phyloP scores from a whole-genome alignment of 2,329 filamentous ascomycete genomes.

The Alternaria sp. region DNA sequence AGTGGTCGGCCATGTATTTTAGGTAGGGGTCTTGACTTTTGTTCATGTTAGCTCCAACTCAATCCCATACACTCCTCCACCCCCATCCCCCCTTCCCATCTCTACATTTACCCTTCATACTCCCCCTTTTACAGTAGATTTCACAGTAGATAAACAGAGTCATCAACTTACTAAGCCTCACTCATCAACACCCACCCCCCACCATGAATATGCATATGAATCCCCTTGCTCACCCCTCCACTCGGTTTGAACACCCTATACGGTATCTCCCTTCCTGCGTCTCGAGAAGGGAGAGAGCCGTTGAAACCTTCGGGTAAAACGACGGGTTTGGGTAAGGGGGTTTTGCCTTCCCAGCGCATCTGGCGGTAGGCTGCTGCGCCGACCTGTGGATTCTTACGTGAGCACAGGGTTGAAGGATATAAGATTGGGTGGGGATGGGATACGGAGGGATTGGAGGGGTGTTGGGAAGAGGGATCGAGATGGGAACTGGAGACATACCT shows the following conservation, averaged over 20 bases:
- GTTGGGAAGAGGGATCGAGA: background rate
- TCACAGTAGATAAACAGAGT: no score
- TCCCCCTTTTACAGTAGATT: no score
- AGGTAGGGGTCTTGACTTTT: constrained; percentile 56
- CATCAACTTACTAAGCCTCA: constrained; percentile 28
- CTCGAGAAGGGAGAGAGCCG: constrained; percentile 59
- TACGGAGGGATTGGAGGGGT: background rate
- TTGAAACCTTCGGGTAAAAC: constrained; percentile 57
- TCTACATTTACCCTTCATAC: no score
- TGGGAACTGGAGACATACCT: constrained; percentile 43
- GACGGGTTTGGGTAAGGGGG: constrained; percentile 55
- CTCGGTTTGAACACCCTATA: constrained; percentile 60
- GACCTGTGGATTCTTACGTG: constrained; percentile 35
- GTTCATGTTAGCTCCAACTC: background rate
- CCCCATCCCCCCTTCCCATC: no score
- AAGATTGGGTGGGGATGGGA: background rate
- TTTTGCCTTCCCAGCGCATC: constrained; percentile 62
- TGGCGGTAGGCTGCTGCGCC: constrained; percentile 62
- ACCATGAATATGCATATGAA: constrained; percentile 65
- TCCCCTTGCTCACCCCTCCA: constrained; percentile 52
- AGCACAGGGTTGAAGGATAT: background rate
- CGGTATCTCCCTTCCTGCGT: constrained; percentile 58
- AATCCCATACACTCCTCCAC: no score
- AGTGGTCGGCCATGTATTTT: constrained; percentile 58
- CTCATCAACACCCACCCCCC: constrained; percentile 56